phyloP scores from a whole-genome alignment of 768 basidiomycete species.

The Boletus rufocinnamomeus region DNA sequence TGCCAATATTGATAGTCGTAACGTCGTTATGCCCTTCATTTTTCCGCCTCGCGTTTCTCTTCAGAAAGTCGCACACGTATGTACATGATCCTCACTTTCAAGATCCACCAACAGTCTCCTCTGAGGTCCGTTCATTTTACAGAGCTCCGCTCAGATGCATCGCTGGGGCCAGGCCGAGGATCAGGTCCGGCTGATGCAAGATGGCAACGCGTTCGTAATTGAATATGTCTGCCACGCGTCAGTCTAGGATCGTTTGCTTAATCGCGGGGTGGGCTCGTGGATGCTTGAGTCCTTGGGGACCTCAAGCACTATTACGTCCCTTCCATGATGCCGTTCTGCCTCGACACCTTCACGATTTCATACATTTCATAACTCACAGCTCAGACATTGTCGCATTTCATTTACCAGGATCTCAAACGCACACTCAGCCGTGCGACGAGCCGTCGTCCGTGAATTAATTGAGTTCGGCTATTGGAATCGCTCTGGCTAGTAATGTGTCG shows the following conservation, averaged over 20 bases:
- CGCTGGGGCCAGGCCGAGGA: slow-evolving; percentile 35
- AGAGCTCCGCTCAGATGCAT: slow-evolving; percentile 36
- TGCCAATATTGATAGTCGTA: slow-evolving; percentile 9
- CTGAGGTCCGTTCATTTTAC: slow-evolving; percentile 35
- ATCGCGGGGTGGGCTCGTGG: slow-evolving; percentile 27
- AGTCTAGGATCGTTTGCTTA: slow-evolving; percentile 17
- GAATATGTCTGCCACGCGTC: slow-evolving; percentile 31
- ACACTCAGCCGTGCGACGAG: slow-evolving; percentile 25
- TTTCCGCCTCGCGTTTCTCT: slow-evolving; percentile 24
- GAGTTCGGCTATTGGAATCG: slow-evolving; percentile 34
- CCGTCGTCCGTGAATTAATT: slow-evolving; percentile 35
- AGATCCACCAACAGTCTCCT: slow-evolving; percentile 29
- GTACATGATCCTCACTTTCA: slow-evolving; percentile 29
- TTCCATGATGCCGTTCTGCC: slow-evolving; percentile 25
- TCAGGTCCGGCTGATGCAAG: slow-evolving; percentile 31
- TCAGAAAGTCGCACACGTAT: slow-evolving; percentile 26
- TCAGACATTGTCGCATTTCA: slow-evolving; percentile 33
- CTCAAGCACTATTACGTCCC: slow-evolving; percentile 35
- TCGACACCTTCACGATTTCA: slow-evolving; percentile 30
- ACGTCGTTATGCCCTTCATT: slow-evolving; percentile 18
- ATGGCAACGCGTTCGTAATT: slow-evolving; percentile 29
- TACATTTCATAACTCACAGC: slow-evolving; percentile 30
- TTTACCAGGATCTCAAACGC: slow-evolving; percentile 36
- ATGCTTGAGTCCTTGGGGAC: slow-evolving; percentile 22
- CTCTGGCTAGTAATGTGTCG: slow-evolving; percentile 32